Evolutionary conservation across 2,329 filamentous ascomycete species (phyloP).

Genomic region (Hymenoscyphus fructigenus): DNA sequence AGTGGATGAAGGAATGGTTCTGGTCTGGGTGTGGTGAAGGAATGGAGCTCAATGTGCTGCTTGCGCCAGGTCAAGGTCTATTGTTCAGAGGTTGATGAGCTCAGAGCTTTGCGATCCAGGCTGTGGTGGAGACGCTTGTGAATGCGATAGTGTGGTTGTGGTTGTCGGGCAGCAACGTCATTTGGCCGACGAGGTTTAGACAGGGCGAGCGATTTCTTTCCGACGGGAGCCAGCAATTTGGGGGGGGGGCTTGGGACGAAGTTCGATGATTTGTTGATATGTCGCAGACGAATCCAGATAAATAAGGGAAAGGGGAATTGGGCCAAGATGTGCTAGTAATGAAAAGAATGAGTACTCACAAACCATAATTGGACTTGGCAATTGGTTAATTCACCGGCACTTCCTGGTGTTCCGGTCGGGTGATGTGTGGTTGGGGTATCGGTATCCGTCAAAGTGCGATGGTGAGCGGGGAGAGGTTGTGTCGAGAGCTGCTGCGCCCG

Average conservation of each 20-base stretch:
- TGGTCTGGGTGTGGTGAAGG: background rate
- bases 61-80: background rate
- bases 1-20: background rate
- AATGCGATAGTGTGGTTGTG: background rate
- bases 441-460: too few species aligned
- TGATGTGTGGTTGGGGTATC: conserved; percentile 7
- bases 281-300: too few species aligned
- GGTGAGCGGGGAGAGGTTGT: too few species aligned
- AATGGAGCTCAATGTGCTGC: background rate
- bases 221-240: background rate
- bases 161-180: conserved; percentile 12
- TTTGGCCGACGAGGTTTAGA: conserved; percentile 2
- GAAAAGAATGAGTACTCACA: conserved; percentile 25
- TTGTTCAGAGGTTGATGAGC: background rate
- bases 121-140: background rate
- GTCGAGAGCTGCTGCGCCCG: too few species aligned
- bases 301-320: background rate
- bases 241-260: background rate
- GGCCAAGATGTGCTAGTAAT: background rate
- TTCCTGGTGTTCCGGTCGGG: conserved; percentile 5
- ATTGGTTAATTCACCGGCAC: background rate
- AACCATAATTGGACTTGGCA: conserved; percentile 28
- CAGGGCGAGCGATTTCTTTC: background rate
- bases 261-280: background rate
- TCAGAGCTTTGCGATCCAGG: background rate